These are phyloP conservation scores for Rhizomucor miehei DNA, from an alignment of 371 early-diverging fungal species.

Conservation along the genomic window DNA sequence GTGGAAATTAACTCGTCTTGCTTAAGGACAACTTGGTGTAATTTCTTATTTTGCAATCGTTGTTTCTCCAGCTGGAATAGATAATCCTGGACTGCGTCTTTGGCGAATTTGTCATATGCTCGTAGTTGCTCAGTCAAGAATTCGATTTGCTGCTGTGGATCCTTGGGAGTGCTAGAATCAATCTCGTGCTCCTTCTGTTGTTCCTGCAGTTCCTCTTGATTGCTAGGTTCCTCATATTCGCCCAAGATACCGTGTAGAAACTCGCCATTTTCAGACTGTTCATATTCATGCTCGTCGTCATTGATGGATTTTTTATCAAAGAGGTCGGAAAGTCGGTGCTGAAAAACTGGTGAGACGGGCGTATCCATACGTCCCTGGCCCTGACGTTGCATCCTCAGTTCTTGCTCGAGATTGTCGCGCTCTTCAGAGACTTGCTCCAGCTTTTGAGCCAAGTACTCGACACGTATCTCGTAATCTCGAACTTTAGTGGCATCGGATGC, in stretches of 20 bases:
- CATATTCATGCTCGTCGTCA: constrained; percentile 13
- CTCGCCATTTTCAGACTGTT: constrained; percentile 23
- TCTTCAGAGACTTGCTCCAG: constrained; percentile 41
- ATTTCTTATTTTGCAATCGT: constrained; percentile 18
- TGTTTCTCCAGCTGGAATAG: constrained; percentile 32
- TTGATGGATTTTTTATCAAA: constrained; percentile 11
- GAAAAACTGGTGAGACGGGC: constrained; percentile 19
- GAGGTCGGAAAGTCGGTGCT: constrained; percentile 13
- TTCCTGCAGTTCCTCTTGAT: constrained; percentile 18
- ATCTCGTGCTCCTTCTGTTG: neutral
- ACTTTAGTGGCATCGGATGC: constrained; percentile 39
- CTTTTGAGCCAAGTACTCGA: constrained; percentile 38
- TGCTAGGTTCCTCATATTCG: constrained; percentile 16
- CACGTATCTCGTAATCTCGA: constrained; percentile 41
- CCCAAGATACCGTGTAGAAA: constrained; percentile 28
- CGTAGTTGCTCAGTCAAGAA: constrained; percentile 21
- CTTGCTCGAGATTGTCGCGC: constrained; percentile 32
- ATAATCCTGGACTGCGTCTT: constrained; percentile 33
- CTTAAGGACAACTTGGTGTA: constrained; percentile 28
- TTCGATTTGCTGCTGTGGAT: constrained; percentile 14
- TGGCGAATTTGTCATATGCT: constrained; percentile 30
- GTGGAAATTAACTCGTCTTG: constrained; percentile 41
- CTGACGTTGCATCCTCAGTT: constrained; percentile 18
- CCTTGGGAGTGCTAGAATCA: neutral
- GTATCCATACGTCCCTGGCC: constrained; percentile 15